Evolutionary conservation across 2,329 filamentous ascomycete species (phyloP), one percentile per base, ranked within the genome.

Genomic region (Achaetomium macrosporum): DNA sequence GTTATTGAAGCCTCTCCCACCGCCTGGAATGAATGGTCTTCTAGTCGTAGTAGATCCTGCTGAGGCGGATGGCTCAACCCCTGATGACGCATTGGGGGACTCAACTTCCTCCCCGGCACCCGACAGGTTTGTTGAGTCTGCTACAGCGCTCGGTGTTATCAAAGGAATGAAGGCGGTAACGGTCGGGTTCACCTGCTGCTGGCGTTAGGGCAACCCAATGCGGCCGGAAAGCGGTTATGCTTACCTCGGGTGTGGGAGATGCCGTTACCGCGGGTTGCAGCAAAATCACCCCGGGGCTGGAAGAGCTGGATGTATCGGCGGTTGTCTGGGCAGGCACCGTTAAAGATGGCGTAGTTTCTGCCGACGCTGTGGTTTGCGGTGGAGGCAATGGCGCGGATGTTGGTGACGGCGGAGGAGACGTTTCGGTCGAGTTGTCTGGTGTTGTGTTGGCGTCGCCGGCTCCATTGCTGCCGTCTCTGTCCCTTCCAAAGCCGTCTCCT

Each of bases 231-330:
- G 16, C 13, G 10, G 16, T 9, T 12, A 12, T 10, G 42, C 55
- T 53, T 53, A 63, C 61, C 47, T 54, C 54, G 13, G 37, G 10
- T 19, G 57, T 45, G 10, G 58, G 40, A 6, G 33, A 50, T 13
- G 50, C 40, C 3, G 52, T 42, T 29, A 56, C 42, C 15, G 47
- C 39, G 20, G 61, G 56, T 16, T 57, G 51, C 15, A 48, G 31
- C 37, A 57, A 12, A 35, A 57, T 47, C 19, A 49, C 51, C 1
- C 45, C 45, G 29, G 41, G 45, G 17, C 47, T 52, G 15, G 47
- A 42, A 8, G 47, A 30, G 37, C 35, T 46, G 12, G 53, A 37
- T 2, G 36, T 31, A 2, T 54, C 37, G 19, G 39, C 41, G 25
- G 51, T 30, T 43, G 39, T 39, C 12, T 50, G 19, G 36, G 50